Conservation (phyloP, 805 yeast species). For the Kluyveromyces lactis region DNA sequence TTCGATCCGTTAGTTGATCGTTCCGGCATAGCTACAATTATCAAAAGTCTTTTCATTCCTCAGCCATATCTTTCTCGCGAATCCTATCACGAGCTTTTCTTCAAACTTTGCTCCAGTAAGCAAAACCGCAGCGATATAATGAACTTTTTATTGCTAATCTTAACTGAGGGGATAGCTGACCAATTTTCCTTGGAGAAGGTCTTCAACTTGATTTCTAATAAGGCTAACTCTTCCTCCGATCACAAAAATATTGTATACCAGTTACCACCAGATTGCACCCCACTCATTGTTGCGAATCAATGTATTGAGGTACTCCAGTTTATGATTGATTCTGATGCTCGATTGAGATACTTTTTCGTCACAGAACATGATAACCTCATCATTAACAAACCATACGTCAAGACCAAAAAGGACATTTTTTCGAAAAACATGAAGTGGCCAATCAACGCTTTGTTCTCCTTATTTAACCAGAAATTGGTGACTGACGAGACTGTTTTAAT, state of each 20-base stretch:
- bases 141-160: slow-evolving; percentile 54
- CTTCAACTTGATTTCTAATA: slow-evolving; percentile 46
- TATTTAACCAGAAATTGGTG: slow-evolving; percentile 57
- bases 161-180: slow-evolving; percentile 67
- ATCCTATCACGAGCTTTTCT: slow-evolving; percentile 54
- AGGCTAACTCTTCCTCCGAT: slow-evolving; percentile 33
- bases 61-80: slow-evolving; percentile 57
- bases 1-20: slow-evolving; percentile 67
- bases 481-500: slow-evolving; percentile 65
- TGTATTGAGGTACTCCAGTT: slow-evolving; percentile 66
- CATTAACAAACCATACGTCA: slow-evolving; percentile 28
- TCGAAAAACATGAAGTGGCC: slow-evolving; percentile 50
- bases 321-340: slow-evolving; percentile 57
- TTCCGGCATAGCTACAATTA: slow-evolving; percentile 63
- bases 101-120: slow-evolving; percentile 62
- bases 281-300: slow-evolving; percentile 67
- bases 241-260: slow-evolving; percentile 10
- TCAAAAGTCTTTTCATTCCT: slow-evolving; percentile 67
- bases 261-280: slow-evolving; percentile 56
- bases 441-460: slow-evolving; percentile 53
- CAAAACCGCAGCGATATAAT: slow-evolving; percentile 72
- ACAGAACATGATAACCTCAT: slow-evolving; percentile 61
- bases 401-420: slow-evolving; percentile 27
- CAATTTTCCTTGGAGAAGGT: slow-evolving; percentile 53
- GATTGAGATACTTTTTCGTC: slow-evolving; percentile 64